Evolutionary conservation across 495 filamentous ascomycete genomes (phyloP), one percentile per base, ranked within the genome.

Genomic region (Talaromyces ruber): DNA sequence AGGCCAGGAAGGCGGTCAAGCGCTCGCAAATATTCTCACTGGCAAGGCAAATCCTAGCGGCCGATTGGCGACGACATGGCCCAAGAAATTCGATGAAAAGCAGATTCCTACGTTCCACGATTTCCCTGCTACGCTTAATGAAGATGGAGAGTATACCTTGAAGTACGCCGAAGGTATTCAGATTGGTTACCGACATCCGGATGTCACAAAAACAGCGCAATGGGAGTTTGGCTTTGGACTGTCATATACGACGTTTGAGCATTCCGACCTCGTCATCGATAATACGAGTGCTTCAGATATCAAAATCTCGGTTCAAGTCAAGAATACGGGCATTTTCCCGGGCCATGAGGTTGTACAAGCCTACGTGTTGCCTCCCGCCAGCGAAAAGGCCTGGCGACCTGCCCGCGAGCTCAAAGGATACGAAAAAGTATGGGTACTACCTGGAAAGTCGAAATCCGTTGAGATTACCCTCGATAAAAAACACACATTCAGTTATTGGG

Each of bases 321-420:
- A 68, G 21, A 90, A 90, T 64, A 79, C 75, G 5, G 87, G 87
- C 5, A 29, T 11, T 4, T 25, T 54, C 25, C 22, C 21, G 3
- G 52, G 52, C 26, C 22, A 25, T 16, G 52, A 54, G 25, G 52
- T 54, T 14, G 52, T 54, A 22, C 25, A 16, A 6, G 52, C 29
- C 4, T 54, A 26, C 25, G 52, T 54, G 2, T 1, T 14, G 22
- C 52, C 52, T 6, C 52, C 52, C 16, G 5, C 52, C 21, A 54
- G 22, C 26, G 14, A n/a, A n/a, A 28, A 29, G 25, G 29, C 12
- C 21, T 54, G 68, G 21, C 64, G 68, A 0, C 68, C 68, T 0
- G 12, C 59, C 30, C 65, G 63, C 45, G 67, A 71, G 45, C 65
- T 71, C 16, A 67, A 71, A 28, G 69, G 57, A 22, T 71, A 67